Evolutionary conservation across 2,329 filamentous ascomycete species (phyloP).

Genomic region (Trichocomaceae sp.): DNA sequence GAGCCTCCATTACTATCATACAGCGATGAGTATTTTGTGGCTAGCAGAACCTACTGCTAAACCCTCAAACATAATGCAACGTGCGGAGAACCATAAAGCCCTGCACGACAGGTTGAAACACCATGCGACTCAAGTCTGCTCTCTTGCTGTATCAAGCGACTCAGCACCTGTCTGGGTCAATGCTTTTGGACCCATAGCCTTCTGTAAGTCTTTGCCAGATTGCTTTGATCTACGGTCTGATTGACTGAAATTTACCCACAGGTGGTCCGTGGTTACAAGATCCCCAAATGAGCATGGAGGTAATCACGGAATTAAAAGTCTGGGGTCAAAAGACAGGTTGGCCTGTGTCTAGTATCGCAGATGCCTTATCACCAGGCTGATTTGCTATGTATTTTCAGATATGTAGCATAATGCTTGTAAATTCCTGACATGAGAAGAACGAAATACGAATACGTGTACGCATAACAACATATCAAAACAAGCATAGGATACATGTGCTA

Average conservation of each 20-base stretch:
- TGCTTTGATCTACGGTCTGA: background rate
- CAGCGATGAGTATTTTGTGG: constrained; percentile 29
- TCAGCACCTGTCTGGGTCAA: constrained; percentile 42
- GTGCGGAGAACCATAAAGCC: constrained; percentile 15
- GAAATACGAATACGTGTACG: background rate
- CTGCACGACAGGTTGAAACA: constrained; percentile 24
- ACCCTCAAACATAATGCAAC: background rate
- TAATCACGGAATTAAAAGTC: background rate
- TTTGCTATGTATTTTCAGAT: background rate
- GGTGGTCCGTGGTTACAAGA: constrained; percentile 17
- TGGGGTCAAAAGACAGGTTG: background rate
- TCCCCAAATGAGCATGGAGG: background rate
- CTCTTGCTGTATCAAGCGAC: constrained; percentile 41
- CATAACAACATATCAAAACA: background rate
- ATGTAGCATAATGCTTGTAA: background rate
- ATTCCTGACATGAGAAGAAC: background rate
- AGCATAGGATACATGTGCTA: background rate
- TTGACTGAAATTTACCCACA: background rate
- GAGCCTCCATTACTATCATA: constrained; percentile 40
- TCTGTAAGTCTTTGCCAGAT: constrained; percentile 26
- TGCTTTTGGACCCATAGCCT: constrained; percentile 44
- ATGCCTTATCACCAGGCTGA: background rate
- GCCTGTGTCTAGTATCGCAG: background rate
- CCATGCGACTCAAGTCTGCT: constrained; percentile 37
- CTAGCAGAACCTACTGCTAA: constrained; percentile 14